A percentile compares a stretch with the other conserved stretches of the same genome.
Conservation (phyloP, 306 rosid species). For the Gastrolobium bilobum region DNA sequence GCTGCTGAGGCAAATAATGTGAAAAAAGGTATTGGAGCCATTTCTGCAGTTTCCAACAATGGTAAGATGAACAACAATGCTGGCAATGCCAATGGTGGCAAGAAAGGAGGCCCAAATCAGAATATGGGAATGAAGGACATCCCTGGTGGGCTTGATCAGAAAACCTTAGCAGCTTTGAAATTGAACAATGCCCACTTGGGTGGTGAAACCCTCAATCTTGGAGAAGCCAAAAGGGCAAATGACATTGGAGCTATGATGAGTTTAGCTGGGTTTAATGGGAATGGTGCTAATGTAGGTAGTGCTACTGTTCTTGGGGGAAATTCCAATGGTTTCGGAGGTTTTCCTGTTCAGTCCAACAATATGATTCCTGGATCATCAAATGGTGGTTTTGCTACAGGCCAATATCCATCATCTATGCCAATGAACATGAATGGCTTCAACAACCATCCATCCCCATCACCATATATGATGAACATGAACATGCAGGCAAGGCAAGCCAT, state of each 20-base stretch:
- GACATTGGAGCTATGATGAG: conserved; percentile 81
- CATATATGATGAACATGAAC: conserved; percentile 72
- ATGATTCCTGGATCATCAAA: conserved; percentile 52
- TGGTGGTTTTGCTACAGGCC: conserved; percentile 60
- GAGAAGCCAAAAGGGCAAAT: conserved; percentile 62
- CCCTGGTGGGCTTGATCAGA: conserved; percentile 65
- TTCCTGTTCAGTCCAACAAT: conserved; percentile 61
- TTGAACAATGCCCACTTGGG: conserved; percentile 65
- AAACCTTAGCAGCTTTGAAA: conserved; percentile 72
- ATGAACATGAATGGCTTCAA: conserved; percentile 73
- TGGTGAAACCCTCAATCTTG: conserved; percentile 60
- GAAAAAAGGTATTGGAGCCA: conserved; percentile 52
- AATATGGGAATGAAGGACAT: conserved; percentile 55
- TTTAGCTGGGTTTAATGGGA: conserved; percentile 80
- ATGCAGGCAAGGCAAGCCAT: conserved; percentile 68
- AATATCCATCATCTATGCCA: conserved; percentile 61
- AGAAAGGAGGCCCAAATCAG: conserved; percentile 59
- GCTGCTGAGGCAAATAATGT: conserved; percentile 59
- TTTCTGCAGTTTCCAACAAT: conserved; percentile 53
- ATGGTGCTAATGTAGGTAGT: conserved; percentile 45
- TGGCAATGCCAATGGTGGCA: conserved; percentile 55
- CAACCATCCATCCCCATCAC: conserved; percentile 60
- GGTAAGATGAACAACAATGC: conserved; percentile 56
- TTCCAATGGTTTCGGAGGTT: conserved; percentile 61
- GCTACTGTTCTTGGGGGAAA: conserved; percentile 58